Conservation (phyloP, 441 rosid species). For the Pelargonium citronellum region DNA sequence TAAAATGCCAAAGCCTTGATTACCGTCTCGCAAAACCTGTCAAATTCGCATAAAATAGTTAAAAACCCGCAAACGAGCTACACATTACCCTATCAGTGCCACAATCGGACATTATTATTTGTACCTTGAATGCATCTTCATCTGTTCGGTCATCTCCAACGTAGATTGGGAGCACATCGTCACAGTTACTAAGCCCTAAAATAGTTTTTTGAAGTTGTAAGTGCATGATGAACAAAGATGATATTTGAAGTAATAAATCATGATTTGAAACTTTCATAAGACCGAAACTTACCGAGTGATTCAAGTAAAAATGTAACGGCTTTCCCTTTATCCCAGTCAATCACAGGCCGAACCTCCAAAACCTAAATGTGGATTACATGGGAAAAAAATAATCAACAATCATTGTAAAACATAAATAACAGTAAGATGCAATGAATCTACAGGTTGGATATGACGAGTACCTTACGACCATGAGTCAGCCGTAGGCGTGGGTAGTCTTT, state of each 20-base stretch:
- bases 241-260: not conserved
- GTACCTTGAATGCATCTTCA: conserved; percentile 92
- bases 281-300: conserved; percentile 61
- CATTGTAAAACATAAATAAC: too few species aligned
- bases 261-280: not conserved
- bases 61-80: not conserved
- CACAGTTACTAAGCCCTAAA: conserved; percentile 59
- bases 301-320: conserved; percentile 85
- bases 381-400: not conserved
- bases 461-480: conserved; percentile 92
- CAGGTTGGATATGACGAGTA: conserved; percentile 17
- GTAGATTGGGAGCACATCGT: conserved; percentile 87
- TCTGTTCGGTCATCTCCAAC: conserved; percentile 94
- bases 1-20: conserved; percentile 67
- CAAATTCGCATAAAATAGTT: conserved; percentile 1
- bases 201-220: not conserved
- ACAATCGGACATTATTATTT: not conserved
- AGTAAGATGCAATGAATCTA: not conserved
- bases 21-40: conserved; percentile 74
- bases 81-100: not conserved
- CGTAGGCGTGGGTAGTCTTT: conserved; percentile 60
- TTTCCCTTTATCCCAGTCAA: conserved; percentile 96
- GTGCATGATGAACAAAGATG: not conserved
- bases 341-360: conserved; percentile 87
- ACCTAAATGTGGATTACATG: conserved; percentile 33